Evolutionary conservation across 2,329 filamentous ascomycete genomes (phyloP), one percentile per base, ranked within the genome.

Genomic region (Cladorrhinum sp.): DNA sequence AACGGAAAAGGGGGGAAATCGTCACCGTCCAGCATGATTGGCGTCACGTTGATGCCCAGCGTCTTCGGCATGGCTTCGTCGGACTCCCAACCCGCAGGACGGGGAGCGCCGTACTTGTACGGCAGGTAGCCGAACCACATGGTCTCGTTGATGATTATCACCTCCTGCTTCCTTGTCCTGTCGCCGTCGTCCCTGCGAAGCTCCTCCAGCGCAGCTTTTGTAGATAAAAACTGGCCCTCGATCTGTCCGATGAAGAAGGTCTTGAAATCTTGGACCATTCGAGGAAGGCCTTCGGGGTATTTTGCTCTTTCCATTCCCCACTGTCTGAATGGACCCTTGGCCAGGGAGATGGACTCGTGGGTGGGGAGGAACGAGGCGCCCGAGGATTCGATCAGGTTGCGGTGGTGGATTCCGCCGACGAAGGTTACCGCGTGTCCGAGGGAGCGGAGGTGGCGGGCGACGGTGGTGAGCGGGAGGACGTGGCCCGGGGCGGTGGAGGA

Each of bases 391-490:
- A 78, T 69, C 9, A 69, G 62, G 3, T 68, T 64, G 50, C 74
- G 66, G 64, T 76, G 79, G 7, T 73, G 64, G 0, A 68, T 65
- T 1, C 74, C 75, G 3, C 72, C 72, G 16, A 80, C 72, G 62
- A 79, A 76, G 1, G 73, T 77, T 1, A 78, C 70, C 8, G 75
- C 69, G 59, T 78, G 80, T 3, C 76, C 78, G 8, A 73, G 68
- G 4, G 67, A 64, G 10, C 76, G 64, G n/a, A 80, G 69, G 23
- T 74, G 69, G 8, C 67, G 67, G 1, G 74, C 74, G 23, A 79
- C 71, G 24, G 69, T 18, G 28, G 49, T 51, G 1, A 63, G 49
- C 1, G 60, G 60, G 48, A 62, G 57, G 42, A 62, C 61, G 55
- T 62, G 61, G 39, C 61, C 61, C 1, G 61, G 57, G 12, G 60